A percentile compares a stretch with the other conserved stretches of the same genome.
Evolutionary conservation across 129 eudicot species (phyloP).

Genomic region (Cynara cardunculus): DNA sequence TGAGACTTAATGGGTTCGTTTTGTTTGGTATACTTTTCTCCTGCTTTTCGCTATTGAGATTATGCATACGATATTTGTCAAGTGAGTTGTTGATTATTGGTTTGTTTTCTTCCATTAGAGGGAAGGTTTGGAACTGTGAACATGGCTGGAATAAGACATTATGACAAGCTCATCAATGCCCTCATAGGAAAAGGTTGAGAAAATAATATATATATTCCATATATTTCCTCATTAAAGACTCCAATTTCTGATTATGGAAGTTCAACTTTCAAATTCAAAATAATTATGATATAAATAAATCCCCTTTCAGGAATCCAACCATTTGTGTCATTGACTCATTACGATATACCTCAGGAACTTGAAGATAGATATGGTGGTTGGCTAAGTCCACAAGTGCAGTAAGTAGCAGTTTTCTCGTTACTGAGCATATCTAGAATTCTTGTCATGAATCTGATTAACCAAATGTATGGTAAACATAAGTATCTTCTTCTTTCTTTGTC

Average conservation of each 20-base stretch:
- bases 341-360: conserved; percentile 75
- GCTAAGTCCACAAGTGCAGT: conserved; percentile 64
- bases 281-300: not conserved
- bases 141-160: conserved; percentile 61
- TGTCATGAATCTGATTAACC: not conserved
- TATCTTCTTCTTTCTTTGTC: not conserved
- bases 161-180: conserved; percentile 57
- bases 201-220: not conserved
- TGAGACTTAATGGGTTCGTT: not conserved
- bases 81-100: not conserved
- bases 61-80: not conserved
- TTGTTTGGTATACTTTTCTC: not conserved
- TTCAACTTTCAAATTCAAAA: not conserved
- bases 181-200: conserved; percentile 53
- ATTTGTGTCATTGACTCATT: conserved; percentile 63
- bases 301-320: conserved; percentile 66
- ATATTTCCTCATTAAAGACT: not conserved
- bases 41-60: not conserved
- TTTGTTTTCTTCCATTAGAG: conserved; percentile 33
- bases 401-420: not conserved
- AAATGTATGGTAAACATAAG: too few relatives aligned
- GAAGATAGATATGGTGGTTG: conserved; percentile 80
- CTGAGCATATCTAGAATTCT: not conserved
- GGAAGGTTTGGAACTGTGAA: conserved; percentile 66
- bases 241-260: not conserved